Evolutionary conservation across 306 rosid species (phyloP), one percentile per base, ranked within the genome.

Genomic region (Pyrus bretschneideri): DNA sequence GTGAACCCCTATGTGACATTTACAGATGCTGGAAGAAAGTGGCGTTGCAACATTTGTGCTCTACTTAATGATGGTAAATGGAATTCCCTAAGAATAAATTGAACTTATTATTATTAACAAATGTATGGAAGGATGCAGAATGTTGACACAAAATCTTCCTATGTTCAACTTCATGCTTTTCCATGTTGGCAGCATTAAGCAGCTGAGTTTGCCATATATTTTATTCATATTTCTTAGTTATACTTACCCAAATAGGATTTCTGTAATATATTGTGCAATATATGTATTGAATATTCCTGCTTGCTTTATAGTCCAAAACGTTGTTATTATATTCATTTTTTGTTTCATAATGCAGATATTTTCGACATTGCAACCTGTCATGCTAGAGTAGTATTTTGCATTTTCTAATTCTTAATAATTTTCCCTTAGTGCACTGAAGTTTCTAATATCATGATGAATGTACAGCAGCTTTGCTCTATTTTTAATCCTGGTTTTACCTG

Each of bases 21-120:
- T 83, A 91, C 98, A 58, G 99, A 96, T 85, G 86, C 90, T 60
- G 99, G 98, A 83, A 88, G 99, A 83, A 96, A 96, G 87, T 96
- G 88, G 88, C 96, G 97, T 57, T 96, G 99, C 86, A 96, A 93
- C 65, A 89, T 96, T 61, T 96, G 99, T 81, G 66, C 96, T 59
- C 77, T 96, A 85, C 93, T 92, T 45, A 96, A 96, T 81, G 99
- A 96, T 86, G 99, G 99, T 96, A 96, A 82, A 71, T 71, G 83
- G 54, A 71, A 70, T 45, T 40, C 45, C 45, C 18, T 9, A 45
- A 25, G 46, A 25, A 44, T 57, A 6, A 30, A 30, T 31, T 35
- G 4, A 30, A 30, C 23, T 11, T 17, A 4, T 25, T 9, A 12
- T 68, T 77, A 11, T 35, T 33, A 35, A 19, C 29, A 4, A 72